Evolutionary conservation across 2,329 filamentous ascomycete species (phyloP), one percentile per base, ranked within the genome.

Genomic region (Chrysoporthe austroafricana): DNA sequence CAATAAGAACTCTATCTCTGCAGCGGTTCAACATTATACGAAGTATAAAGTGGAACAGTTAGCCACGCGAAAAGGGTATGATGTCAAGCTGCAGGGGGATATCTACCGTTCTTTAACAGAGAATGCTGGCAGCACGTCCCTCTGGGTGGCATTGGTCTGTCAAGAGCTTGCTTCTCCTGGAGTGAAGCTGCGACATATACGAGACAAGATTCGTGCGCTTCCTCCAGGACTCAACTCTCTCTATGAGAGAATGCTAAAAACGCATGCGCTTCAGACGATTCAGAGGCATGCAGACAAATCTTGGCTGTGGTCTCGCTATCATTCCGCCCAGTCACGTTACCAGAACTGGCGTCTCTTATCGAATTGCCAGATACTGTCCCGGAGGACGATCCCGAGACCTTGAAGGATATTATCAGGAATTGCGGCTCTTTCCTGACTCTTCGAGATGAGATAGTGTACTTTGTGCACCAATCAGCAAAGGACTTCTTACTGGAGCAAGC

Each of bases 121-220:
- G 18, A 78, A 82, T 32, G 77, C 79, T 11, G 68, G 78, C 36
- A 76, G 73, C n/a, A 83, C 80, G 0, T 82, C 82, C 63, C 78
- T 84, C 42, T 83, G 79, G 81, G 80, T 81, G 32, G 76, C 80
- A 21, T 74, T 82, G 54, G 79, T 80, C 11, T 79, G 73, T 66
- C 66, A 79, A 70, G 68, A 74, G 9, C 76, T 81, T 9, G 65
- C 60, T 39, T 4, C 16, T 26, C 26, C 26, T 26, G 26, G 26
- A 26, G 26, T 26, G 2, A 26, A 67, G 7, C 46, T 54, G 18
- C 68, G 70, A 62, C 61, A 74, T 9, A 56, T 66, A 1, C 14
- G 39, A 14, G 34, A 42, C 13, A 58, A 2, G 4, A 7, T 79
- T 3, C 54, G 70, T 8, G 44, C 39, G 44, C 77, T 81, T 48